Percentiles rank a stretch among this genome's conserved stretches.
Evolutionary conservation across 352 stramenopile species (phyloP).

Genomic region (Globisporangium lucens): DNA sequence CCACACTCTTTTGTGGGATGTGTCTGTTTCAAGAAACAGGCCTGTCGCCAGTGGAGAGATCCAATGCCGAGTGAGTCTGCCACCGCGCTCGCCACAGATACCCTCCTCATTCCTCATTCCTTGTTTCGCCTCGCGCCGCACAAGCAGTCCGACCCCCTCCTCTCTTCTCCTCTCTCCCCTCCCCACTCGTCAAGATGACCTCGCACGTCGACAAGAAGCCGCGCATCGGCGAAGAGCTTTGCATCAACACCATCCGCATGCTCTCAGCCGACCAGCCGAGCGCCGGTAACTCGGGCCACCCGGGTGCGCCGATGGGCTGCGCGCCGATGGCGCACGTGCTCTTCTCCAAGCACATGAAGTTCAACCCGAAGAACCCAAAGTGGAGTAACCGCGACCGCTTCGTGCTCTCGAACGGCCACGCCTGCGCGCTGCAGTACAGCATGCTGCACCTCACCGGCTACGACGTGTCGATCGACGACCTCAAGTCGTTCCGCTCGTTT

Average conservation of each 20-base stretch:
- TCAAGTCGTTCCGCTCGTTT: conserved; percentile 97
- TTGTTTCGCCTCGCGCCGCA: conserved; percentile 32
- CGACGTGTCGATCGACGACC: conserved; percentile 94
- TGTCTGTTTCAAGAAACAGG: neutral
- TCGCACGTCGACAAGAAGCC: conserved; percentile 83
- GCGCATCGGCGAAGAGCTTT: conserved; percentile 82
- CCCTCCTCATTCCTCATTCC: conserved; percentile 43
- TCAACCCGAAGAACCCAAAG: conserved; percentile 83
- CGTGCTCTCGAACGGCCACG: conserved; percentile 98
- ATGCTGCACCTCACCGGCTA: conserved; percentile 98
- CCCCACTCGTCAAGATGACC: conserved; percentile 36
- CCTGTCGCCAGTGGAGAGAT: conserved; percentile 3
- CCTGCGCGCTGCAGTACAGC: conserved; percentile 97
- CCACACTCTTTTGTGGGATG: neutral
- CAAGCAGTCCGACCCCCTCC: conserved; percentile 23
- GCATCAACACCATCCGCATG: conserved; percentile 98
- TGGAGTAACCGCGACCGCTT: conserved; percentile 98
- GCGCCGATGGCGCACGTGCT: conserved; percentile 98
- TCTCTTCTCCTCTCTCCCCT: conserved; percentile 4
- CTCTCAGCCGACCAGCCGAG: conserved; percentile 97
- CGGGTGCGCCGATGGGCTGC: conserved; percentile 97
- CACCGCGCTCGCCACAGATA: neutral
- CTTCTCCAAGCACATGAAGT: conserved; percentile 91
- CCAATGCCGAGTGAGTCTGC: neutral
- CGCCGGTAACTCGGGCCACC: conserved; percentile 97